These are phyloP conservation scores for Amesomyces nigricolor DNA, from an alignment of 2,329 filamentous ascomycete species.

Conservation along the genomic window DNA sequence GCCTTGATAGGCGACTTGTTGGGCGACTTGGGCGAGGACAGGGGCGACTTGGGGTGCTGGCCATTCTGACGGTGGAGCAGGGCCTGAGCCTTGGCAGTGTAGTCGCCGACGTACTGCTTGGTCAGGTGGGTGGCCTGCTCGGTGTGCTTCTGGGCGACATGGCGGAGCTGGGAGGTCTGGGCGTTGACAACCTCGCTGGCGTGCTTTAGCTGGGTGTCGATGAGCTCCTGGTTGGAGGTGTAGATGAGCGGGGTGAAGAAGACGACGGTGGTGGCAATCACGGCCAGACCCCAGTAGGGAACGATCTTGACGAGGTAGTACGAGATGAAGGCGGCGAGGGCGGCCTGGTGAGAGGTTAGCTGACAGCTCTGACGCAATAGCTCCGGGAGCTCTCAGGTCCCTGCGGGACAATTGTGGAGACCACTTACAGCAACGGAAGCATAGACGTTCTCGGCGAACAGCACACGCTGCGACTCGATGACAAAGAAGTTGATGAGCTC, in stretches of 20 bases:
- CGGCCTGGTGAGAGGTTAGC: constrained; percentile 41
- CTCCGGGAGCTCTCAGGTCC: constrained; percentile 4
- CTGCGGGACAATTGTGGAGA: constrained; percentile 24
- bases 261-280: constrained; percentile 52
- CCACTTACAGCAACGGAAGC: constrained; percentile 53
- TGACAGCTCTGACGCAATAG: constrained; percentile 12
- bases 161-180: constrained; percentile 58
- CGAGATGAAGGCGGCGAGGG: constrained; percentile 55
- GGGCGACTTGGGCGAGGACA: too few species aligned
- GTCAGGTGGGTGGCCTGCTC: constrained; percentile 56
- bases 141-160: constrained; percentile 58
- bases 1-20: constrained; percentile 33
- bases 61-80: constrained; percentile 44
- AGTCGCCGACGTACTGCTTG: constrained; percentile 64
- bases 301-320: constrained; percentile 66
- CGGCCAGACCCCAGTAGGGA: constrained; percentile 62
- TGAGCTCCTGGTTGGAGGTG: constrained; percentile 62
- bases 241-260: constrained; percentile 62
- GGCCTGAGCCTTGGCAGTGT: constrained; percentile 62
- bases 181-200: constrained; percentile 53
- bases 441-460: constrained; percentile 62
- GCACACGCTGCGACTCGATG: constrained; percentile 62
- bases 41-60: constrained; percentile 20
- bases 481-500: constrained; percentile 68
- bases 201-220: constrained; percentile 57